A percentile compares a stretch with the other conserved stretches of the same genome.
Evolutionary conservation across 768 basidiomycete genomes (phyloP).

Genomic region (Russula griseocarnosa): DNA sequence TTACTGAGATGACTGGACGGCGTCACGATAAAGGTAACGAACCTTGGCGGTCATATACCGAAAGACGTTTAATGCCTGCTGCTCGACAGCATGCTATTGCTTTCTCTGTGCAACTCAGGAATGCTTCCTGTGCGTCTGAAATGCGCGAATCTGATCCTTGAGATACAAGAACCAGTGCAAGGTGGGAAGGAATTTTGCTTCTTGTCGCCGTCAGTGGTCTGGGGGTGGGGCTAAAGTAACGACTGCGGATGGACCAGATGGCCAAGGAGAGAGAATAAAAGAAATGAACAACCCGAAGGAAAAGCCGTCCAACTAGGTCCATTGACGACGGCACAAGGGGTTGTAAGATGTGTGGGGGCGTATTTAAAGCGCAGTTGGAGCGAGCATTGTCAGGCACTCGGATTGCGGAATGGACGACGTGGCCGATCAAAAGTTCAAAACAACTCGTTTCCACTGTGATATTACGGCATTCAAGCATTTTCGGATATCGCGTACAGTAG

Average conservation of each 20-base stretch:
- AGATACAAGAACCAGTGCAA: slow-evolving; percentile 61
- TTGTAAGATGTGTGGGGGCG: not conserved
- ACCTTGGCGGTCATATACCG: slow-evolving; percentile 73
- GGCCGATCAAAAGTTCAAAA: not conserved
- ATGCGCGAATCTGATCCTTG: slow-evolving; percentile 36
- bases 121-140: slow-evolving; percentile 39
- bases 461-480: slow-evolving; percentile 2
- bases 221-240: slow-evolving; percentile 40
- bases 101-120: slow-evolving; percentile 52
- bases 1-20: slow-evolving; percentile 34
- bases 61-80: slow-evolving; percentile 60
- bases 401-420: slow-evolving; percentile 13
- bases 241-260: slow-evolving; percentile 41
- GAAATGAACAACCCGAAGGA: slow-evolving; percentile 56
- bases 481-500: slow-evolving; percentile 10
- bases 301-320: slow-evolving; percentile 45
- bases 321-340: slow-evolving; percentile 28
- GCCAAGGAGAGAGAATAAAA: slow-evolving; percentile 47
- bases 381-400: slow-evolving; percentile 12
- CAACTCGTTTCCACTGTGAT: not conserved
- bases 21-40: slow-evolving; percentile 29
- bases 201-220: slow-evolving; percentile 49
- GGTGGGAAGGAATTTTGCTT: slow-evolving; percentile 57
- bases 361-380: not conserved
- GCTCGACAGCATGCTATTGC: slow-evolving; percentile 58